These are phyloP conservation scores for Apodospora peruviana DNA, from an alignment of 495 filamentous ascomycete species.

Conservation along the genomic window DNA sequence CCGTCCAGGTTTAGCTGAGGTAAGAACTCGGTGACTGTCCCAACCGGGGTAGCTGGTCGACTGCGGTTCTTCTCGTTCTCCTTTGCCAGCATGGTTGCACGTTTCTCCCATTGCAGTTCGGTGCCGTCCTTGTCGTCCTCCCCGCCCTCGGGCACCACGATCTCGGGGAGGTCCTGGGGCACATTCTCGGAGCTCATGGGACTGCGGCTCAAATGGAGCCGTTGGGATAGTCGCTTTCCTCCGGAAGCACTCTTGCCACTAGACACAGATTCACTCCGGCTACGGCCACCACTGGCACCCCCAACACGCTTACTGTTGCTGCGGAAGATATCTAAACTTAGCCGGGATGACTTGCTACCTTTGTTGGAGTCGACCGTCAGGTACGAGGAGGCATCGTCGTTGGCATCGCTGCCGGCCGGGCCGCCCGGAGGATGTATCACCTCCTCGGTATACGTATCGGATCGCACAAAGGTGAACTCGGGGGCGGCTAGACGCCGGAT, in stretches of 20 bases:
- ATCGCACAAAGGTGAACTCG: constrained; percentile 78
- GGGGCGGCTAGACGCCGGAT: constrained; percentile 41
- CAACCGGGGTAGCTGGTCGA: constrained; percentile 28
- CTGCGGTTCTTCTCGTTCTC: constrained; percentile 50
- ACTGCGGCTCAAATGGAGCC: constrained; percentile 59
- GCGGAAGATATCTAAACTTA: constrained; percentile 25
- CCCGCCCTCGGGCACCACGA: constrained; percentile 44
- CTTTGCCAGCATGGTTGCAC: constrained; percentile 77
- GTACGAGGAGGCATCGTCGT: constrained; percentile 20
- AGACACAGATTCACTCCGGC: constrained; percentile 42
- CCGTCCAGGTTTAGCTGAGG: constrained; percentile 20
- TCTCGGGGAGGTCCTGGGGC: constrained; percentile 72
- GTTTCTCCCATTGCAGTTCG: constrained; percentile 71
- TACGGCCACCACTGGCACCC: constrained; percentile 25
- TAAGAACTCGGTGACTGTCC: constrained; percentile 16
- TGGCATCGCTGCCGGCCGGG: constrained; percentile 28
- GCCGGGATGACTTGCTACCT: constrained; percentile 14
- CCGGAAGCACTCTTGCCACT: constrained; percentile 31
- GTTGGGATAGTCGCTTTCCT: constrained; percentile 56
- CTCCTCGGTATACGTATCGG: constrained; percentile 76
- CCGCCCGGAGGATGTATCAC: constrained; percentile 60
- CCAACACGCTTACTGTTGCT: too few species aligned
- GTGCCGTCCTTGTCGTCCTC: constrained; percentile 36
- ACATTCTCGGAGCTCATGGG: constrained; percentile 67
- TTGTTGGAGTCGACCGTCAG: constrained; percentile 27